phyloP scores from a whole-genome alignment of 495 filamentous ascomycete genomes.

The Aspergillus haitiensis region DNA sequence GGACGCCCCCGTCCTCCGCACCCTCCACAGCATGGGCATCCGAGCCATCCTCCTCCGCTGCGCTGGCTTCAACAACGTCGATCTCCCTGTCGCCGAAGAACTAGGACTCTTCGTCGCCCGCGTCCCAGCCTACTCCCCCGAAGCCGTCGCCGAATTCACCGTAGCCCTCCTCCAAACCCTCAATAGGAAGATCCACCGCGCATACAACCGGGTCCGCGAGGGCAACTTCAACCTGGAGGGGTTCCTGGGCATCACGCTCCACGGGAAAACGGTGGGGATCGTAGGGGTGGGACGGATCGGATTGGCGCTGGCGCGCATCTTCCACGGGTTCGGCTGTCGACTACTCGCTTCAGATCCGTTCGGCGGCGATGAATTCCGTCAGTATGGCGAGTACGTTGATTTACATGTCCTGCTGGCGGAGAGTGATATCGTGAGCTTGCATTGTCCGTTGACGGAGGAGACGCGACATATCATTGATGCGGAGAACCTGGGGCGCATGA shows the following conservation, averaged over 20 bases:
- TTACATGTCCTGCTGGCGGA: conserved; percentile 54
- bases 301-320: conserved; percentile 43
- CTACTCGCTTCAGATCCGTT: conserved; percentile 61
- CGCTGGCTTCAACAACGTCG: conserved; percentile 70
- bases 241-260: conserved; percentile 59
- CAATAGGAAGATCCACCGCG: conserved; percentile 69
- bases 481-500: conserved; percentile 53
- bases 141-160: conserved; percentile 72
- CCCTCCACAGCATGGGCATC: conserved; percentile 49
- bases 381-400: conserved; percentile 54
- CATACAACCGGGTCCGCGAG: conserved; percentile 71
- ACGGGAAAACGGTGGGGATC: conserved; percentile 57
- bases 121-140: conserved; percentile 68
- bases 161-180: conserved; percentile 66
- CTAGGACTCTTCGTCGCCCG: conserved; percentile 64
- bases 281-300: conserved; percentile 41
- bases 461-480: conserved; percentile 64
- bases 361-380: conserved; percentile 42
- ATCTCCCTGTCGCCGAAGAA: conserved; percentile 54
- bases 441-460: conserved; percentile 61
- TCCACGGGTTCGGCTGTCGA: conserved; percentile 61
- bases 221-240: conserved; percentile 69
- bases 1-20: conserved; percentile 48
- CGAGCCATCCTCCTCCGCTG: conserved; percentile 64
- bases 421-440: conserved; percentile 62